A percentile compares a stretch with the other conserved stretches of the same genome.
Evolutionary conservation across 2,329 filamentous ascomycete genomes (phyloP).

Genomic region (Microsporum audouinii): DNA sequence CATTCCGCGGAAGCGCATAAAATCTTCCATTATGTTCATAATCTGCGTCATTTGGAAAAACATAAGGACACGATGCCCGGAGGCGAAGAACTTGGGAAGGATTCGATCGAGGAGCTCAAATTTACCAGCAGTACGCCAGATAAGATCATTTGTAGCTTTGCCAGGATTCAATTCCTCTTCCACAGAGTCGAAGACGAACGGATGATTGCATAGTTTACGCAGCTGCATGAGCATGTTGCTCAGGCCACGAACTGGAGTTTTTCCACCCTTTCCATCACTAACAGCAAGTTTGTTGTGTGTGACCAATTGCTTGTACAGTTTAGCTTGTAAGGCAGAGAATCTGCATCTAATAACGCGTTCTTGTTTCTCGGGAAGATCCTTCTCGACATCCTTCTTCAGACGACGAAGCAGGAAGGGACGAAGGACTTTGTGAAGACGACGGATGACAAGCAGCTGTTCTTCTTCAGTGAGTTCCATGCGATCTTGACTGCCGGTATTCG

Average conservation of each 20-base stretch:
- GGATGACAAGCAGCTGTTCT: conserved; percentile 97
- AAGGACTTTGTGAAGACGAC: conserved; percentile 93
- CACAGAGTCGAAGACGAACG: conserved; percentile 95
- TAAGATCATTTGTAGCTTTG: conserved; percentile 75
- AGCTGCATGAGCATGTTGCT: conserved; percentile 99
- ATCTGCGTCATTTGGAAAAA: conserved; percentile 99
- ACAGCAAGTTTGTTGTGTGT: conserved; percentile 91
- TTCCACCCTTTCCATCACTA: conserved; percentile 88
- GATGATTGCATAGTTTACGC: conserved; percentile 96
- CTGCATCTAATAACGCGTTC: conserved; percentile 99
- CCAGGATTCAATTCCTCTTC: conserved; percentile 95
- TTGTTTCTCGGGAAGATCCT: conserved; percentile 96
- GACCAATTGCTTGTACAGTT: conserved; percentile 94
- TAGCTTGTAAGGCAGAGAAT: conserved; percentile 86
- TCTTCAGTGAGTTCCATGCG: conserved; percentile 99
- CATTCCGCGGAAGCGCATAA: conserved; percentile 70
- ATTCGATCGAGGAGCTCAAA: conserved; percentile 91
- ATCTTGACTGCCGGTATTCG: conserved; percentile 93
- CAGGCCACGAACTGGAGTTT: conserved; percentile 82
- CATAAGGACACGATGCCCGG: conserved; percentile 92
- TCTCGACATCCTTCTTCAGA: conserved; percentile 98
- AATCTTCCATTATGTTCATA: conserved; percentile 99
- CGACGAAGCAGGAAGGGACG: conserved; percentile 94
- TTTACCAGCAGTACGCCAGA: conserved; percentile 94
- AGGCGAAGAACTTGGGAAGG: conserved; percentile 81